Conservation (phyloP, 2,329 filamentous ascomycete species). For the Phialemonium atrogriseum region DNA sequence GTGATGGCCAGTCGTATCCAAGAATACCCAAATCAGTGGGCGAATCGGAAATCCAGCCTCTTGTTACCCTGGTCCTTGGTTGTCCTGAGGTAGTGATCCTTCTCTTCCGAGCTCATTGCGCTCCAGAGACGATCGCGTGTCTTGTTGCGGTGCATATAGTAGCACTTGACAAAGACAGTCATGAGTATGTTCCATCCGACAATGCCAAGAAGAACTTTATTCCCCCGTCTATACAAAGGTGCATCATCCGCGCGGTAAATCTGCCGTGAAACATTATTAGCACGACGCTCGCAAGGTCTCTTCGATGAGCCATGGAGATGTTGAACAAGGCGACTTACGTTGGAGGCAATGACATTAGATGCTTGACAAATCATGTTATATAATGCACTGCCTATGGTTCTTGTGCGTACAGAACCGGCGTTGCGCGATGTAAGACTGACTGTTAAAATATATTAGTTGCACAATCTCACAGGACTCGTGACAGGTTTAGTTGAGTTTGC, state of each 20-base stretch:
- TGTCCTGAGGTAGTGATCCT: conserved; percentile 26
- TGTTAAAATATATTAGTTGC: conserved; percentile 19
- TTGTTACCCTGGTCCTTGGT: conserved; percentile 35
- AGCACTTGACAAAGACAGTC: conserved; percentile 19
- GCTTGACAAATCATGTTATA: conserved; percentile 50
- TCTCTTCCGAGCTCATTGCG: conserved; percentile 22
- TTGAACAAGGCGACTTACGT: conserved; percentile 18
- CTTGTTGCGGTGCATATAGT: conserved; percentile 22
- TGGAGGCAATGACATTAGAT: conserved; percentile 32
- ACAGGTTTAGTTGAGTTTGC: not conserved
- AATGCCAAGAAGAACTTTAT: conserved; percentile 30
- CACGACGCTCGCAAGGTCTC: no score
- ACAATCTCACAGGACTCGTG: not conserved
- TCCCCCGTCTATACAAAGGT: conserved; percentile 35
- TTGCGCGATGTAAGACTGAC: conserved; percentile 55
- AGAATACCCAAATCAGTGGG: conserved; percentile 18
- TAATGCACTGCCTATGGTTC: conserved; percentile 51
- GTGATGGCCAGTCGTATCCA: no score
- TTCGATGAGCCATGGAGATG: no score
- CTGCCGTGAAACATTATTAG: no score
- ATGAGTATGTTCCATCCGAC: conserved; percentile 25
- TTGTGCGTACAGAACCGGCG: conserved; percentile 51
- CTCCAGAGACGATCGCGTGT: conserved; percentile 18
- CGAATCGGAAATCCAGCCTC: conserved; percentile 21
- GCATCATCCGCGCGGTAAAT: conserved; percentile 31